Conservation (phyloP, 257 asterid genomes). For the Capsicum rhomboideum region DNA sequence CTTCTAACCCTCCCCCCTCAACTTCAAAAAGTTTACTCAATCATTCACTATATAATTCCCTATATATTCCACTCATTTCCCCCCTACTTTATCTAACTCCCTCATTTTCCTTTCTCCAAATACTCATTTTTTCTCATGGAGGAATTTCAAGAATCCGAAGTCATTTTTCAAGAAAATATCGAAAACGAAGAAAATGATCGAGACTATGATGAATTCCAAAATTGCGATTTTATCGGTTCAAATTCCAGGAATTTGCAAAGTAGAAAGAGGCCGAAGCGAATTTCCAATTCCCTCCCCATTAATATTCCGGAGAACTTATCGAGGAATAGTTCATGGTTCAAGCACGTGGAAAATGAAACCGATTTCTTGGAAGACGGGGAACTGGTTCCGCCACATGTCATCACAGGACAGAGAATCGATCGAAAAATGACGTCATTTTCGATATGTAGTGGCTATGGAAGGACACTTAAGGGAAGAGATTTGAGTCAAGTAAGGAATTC, state of each 20-base stretch:
- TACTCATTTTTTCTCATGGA: neutral
- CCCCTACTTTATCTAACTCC: neutral
- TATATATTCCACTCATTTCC: neutral
- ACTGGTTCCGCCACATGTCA: conserved; percentile 77
- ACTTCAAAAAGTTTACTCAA: neutral
- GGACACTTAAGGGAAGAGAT: conserved; percentile 85
- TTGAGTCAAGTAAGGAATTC: conserved; percentile 72
- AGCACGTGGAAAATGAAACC: neutral
- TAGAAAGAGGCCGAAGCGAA: neutral
- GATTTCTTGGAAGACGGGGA: conserved; percentile 20
- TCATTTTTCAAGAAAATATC: conserved; percentile 2
- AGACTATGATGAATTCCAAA: neutral
- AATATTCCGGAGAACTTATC: neutral
- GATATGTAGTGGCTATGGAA: conserved; percentile 71
- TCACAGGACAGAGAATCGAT: conserved; percentile 59
- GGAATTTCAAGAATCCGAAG: conserved; percentile 12
- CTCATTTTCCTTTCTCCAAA: neutral
- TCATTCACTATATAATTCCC: neutral
- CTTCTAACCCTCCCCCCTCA: neutral
- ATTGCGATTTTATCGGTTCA: neutral
- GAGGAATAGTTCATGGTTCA: conserved; percentile 1
- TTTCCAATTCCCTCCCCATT: neutral
- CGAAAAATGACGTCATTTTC: conserved; percentile 68
- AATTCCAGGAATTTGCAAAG: neutral
- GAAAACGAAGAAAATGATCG: neutral